Evolutionary conservation across 2,329 filamentous ascomycete species (phyloP), one percentile per base, ranked within the genome.

Genomic region (Chrysoporthe puriensis): DNA sequence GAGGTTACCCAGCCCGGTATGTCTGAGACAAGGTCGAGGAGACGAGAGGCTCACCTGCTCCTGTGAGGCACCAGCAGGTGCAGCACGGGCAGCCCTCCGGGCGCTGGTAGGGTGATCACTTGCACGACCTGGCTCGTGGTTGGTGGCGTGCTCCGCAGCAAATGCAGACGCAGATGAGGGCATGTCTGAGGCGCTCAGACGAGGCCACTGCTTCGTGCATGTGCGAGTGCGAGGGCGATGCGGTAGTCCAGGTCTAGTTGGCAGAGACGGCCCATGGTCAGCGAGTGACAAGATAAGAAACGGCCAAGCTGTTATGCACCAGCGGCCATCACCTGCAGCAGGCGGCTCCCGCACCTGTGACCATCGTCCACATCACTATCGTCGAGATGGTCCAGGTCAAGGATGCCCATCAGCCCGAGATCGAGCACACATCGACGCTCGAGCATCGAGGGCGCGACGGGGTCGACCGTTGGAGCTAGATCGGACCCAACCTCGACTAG

Each of bases 11-110:
- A 44, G 44, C 46, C 26, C 26, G 36, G 63, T 42, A 64, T 69
- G 67, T 69, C 67, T 69, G 48, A 69, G 67, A 67, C 67, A 69
- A 14, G 46, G 21, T 62, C 61, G 64, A 58, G 59, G 60, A 69
- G 64, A 60, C 4, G 60, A 40, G 61, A 69, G 67, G 52, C 67
- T 69, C 67, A 66, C 60, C 64, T 63, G 64, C 54, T 61, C 54
- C 63, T 40, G 54, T 54, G 54, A 69, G 50, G 67, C 66, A 60
- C 59, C 34, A 69, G 59, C 34, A 69, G 59, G 34, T 63, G 64
- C 56, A 48, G 36, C 40, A 16, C 21, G 36, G 48, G 34, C 42
- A 14, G 44, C 52, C 50, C 50, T 32, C 26, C 4, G 3, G 26
- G 13, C 32, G 21, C 32, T 11, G 21, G 14, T 54, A 26, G 21